Conservation (phyloP, 2,329 filamentous ascomycete species). For the Aspergillus brasiliensis region DNA sequence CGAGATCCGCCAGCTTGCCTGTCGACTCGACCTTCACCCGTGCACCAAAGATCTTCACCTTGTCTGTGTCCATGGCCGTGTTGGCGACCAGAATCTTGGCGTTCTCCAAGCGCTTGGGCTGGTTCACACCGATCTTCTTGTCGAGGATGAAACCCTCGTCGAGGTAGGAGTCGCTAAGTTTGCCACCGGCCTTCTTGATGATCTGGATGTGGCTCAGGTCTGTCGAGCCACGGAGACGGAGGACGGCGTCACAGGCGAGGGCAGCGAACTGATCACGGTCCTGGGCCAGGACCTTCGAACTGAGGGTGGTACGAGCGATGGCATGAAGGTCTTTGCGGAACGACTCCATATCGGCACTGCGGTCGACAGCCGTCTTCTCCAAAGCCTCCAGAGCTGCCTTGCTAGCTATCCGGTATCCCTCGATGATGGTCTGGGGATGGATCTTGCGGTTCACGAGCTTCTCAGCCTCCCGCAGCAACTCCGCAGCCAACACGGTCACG, state of each 20-base stretch:
- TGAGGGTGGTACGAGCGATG: slow-evolving; percentile 92
- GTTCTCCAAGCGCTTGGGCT: slow-evolving; percentile 95
- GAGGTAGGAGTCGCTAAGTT: slow-evolving; percentile 95
- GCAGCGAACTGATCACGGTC: slow-evolving; percentile 89
- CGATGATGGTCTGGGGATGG: slow-evolving; percentile 98
- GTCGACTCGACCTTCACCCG: slow-evolving; percentile 96
- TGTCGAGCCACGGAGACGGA: slow-evolving; percentile 84
- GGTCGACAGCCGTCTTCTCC: slow-evolving; percentile 81
- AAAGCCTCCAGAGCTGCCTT: slow-evolving; percentile 82
- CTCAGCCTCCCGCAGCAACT: slow-evolving; percentile 93
- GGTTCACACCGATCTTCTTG: slow-evolving; percentile 98
- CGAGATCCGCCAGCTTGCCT: slow-evolving; percentile 94
- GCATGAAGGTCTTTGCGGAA: slow-evolving; percentile 88
- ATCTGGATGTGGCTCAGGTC: slow-evolving; percentile 98
- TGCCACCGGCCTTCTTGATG: slow-evolving; percentile 98
- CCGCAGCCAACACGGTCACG: slow-evolving; percentile 92
- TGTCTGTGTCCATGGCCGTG: slow-evolving; percentile 99
- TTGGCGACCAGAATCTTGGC: slow-evolving; percentile 98
- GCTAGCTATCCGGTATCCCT: slow-evolving; percentile 97
- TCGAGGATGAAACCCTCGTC: slow-evolving; percentile 98
- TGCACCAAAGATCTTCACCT: slow-evolving; percentile 99
- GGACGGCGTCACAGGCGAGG: slow-evolving; percentile 86
- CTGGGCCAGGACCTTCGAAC: slow-evolving; percentile 94
- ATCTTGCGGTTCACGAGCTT: slow-evolving; percentile 98
- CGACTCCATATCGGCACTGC: slow-evolving; percentile 77